Conservation (phyloP, 805 yeast genomes). For the Candida caryicola region DNA sequence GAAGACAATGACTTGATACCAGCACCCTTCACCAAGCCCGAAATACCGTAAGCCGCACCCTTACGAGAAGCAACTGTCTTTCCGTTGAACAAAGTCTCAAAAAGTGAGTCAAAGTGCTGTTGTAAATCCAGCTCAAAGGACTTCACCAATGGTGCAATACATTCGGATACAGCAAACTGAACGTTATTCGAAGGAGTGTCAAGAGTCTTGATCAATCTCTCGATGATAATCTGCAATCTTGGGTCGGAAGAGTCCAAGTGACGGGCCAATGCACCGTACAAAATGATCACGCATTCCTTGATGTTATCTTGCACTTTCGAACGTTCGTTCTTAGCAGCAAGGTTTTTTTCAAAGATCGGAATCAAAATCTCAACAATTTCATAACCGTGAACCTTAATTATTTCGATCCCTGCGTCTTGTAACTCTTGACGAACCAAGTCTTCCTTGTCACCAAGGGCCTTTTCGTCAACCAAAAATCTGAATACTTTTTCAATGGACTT, state of each 20-base stretch:
- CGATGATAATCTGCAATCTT: conserved; percentile 63
- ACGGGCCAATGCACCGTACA: conserved; percentile 88
- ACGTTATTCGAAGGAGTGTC: conserved; percentile 89
- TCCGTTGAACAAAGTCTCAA: conserved; percentile 58
- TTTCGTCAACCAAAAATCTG: conserved; percentile 56
- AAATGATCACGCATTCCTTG: conserved; percentile 76
- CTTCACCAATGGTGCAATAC: conserved; percentile 78
- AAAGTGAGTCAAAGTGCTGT: conserved; percentile 54
- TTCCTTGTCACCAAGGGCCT: conserved; percentile 74
- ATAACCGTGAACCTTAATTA: conserved; percentile 66
- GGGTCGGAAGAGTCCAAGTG: conserved; percentile 69
- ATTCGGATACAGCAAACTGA: conserved; percentile 81
- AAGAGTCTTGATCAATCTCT: conserved; percentile 67
- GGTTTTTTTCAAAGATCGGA: conserved; percentile 73
- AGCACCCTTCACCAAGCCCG: conserved; percentile 88
- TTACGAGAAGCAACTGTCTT: conserved; percentile 54
- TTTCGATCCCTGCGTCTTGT: conserved; percentile 82
- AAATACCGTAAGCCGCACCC: conserved; percentile 95
- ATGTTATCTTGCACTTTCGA: conserved; percentile 55
- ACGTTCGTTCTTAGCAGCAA: conserved; percentile 49
- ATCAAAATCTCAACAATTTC: conserved; percentile 67
- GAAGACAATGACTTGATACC: conserved; percentile 78
- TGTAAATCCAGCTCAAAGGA: conserved; percentile 51
- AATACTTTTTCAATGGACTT: conserved; percentile 53
- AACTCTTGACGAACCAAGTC: conserved; percentile 72